Evolutionary conservation across 805 yeast species (phyloP).

Genomic region (Spencermartinsiella europaea): DNA sequence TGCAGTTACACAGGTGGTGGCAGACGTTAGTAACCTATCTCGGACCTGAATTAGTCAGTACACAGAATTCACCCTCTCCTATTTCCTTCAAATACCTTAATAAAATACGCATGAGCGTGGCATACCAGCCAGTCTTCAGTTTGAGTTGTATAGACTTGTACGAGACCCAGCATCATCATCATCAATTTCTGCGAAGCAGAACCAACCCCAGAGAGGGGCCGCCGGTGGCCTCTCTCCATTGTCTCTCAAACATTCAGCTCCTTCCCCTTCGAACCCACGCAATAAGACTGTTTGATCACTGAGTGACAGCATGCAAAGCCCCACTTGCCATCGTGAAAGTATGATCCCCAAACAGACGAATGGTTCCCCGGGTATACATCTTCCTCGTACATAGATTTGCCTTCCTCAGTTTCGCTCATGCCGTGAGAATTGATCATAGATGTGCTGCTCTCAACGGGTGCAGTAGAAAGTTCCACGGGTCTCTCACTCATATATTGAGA

Average conservation of each 20-base stretch:
- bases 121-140: too few relatives aligned
- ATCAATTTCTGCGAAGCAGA: too few relatives aligned
- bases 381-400: slow-evolving; percentile 32
- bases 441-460: slow-evolving; percentile 4
- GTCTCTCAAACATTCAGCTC: slow-evolving; percentile 12
- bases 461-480: slow-evolving; percentile 13
- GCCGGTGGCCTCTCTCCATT: too few relatives aligned
- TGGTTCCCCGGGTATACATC: slow-evolving; percentile 38
- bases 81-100: not conserved
- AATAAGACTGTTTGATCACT: slow-evolving; percentile 31
- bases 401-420: not conserved
- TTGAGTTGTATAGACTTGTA: too few relatives aligned
- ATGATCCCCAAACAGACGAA: slow-evolving; percentile 42
- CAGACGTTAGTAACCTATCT: too few relatives aligned
- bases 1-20: too few relatives aligned
- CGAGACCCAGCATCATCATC: too few relatives aligned
- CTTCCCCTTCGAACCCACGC: slow-evolving; percentile 29
- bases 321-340: slow-evolving; percentile 39
- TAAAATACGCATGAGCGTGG: too few relatives aligned
- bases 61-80: not conserved
- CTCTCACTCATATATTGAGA: slow-evolving; percentile 17
- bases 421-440: not conserved
- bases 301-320: slow-evolving; percentile 42
- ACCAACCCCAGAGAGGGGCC: too few relatives aligned
- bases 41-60: too few relatives aligned